A percentile compares a stretch with the other conserved stretches of the same genome.
Conservation (phyloP, 2,329 filamentous ascomycete genomes). For the Malbranchea zuffiana region DNA sequence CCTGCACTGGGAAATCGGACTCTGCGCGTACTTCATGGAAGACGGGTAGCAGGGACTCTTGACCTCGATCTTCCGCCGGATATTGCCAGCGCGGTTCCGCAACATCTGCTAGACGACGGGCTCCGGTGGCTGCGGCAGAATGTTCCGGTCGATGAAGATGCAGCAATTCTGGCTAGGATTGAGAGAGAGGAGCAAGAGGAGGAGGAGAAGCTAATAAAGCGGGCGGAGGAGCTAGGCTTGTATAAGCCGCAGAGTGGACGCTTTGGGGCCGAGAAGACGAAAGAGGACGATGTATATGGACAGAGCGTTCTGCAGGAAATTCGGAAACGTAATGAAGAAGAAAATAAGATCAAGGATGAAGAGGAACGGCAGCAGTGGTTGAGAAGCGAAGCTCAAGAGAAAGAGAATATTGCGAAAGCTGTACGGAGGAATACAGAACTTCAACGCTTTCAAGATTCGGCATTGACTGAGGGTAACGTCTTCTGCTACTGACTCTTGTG, state of each 20-base stretch:
- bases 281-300: slow-evolving; percentile 34
- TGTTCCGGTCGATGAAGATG: slow-evolving; percentile 39
- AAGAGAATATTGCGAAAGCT: slow-evolving; percentile 24
- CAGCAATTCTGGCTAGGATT: slow-evolving; percentile 37
- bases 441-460: slow-evolving; percentile 27
- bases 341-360: slow-evolving; percentile 35
- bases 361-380: slow-evolving; percentile 43
- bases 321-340: slow-evolving; percentile 31
- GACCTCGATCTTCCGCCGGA: slow-evolving; percentile 35
- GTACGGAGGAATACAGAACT: slow-evolving; percentile 27
- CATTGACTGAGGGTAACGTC: slow-evolving; percentile 27
- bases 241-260: slow-evolving; percentile 36
- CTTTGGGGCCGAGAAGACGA: slow-evolving; percentile 32
- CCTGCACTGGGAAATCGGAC: slow-evolving; percentile 28
- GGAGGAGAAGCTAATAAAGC: slow-evolving; percentile 27
- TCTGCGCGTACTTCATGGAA: slow-evolving; percentile 33
- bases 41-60: slow-evolving; percentile 35
- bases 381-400: slow-evolving; percentile 38
- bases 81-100: slow-evolving; percentile 24
- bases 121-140: slow-evolving; percentile 34
- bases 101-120: slow-evolving; percentile 26
- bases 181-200: slow-evolving; percentile 30
- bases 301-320: slow-evolving; percentile 33
- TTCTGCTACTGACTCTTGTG: neutral
- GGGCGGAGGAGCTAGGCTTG: slow-evolving; percentile 32